These are phyloP conservation scores for Yarrowia divulgata DNA, from an alignment of 805 yeast species.

Conservation along the genomic window DNA sequence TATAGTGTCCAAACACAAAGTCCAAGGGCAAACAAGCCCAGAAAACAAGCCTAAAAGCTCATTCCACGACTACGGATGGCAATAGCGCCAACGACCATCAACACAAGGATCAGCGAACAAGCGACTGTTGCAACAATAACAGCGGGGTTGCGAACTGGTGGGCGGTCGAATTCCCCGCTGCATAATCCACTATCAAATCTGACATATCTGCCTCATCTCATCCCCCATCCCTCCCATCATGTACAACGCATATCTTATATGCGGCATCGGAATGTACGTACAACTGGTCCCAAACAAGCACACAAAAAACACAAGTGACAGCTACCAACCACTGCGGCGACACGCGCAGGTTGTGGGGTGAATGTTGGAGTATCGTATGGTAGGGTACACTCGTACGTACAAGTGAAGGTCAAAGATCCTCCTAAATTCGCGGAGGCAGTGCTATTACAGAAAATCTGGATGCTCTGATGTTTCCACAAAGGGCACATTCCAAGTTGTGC, in stretches of 20 bases:
- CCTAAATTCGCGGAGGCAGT: no score
- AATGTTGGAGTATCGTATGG: no score
- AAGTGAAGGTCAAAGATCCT: no score
- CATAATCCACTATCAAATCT: background rate
- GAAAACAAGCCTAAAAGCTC: background rate
- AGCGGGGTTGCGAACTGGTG: background rate
- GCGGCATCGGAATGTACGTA: conserved; percentile 5
- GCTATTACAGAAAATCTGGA: no score
- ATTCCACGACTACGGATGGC: background rate
- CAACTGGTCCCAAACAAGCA: no score
- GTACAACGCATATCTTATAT: conserved; percentile 1
- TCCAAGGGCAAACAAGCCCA: background rate
- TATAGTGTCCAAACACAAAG: background rate
- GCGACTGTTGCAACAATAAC: no score
- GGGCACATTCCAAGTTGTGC: background rate
- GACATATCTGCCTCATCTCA: conserved; percentile 5
- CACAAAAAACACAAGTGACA: no score
- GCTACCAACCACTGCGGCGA: no score
- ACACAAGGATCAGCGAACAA: background rate
- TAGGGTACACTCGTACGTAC: no score
- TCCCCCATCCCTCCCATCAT: conserved; percentile 3
- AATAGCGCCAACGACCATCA: background rate
- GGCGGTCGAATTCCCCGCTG: background rate
- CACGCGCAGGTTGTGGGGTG: no score
- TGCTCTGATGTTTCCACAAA: no score